These are phyloP conservation scores for Nadsonia commutata DNA, from an alignment of 1,139 yeast species.

Conservation along the genomic window DNA sequence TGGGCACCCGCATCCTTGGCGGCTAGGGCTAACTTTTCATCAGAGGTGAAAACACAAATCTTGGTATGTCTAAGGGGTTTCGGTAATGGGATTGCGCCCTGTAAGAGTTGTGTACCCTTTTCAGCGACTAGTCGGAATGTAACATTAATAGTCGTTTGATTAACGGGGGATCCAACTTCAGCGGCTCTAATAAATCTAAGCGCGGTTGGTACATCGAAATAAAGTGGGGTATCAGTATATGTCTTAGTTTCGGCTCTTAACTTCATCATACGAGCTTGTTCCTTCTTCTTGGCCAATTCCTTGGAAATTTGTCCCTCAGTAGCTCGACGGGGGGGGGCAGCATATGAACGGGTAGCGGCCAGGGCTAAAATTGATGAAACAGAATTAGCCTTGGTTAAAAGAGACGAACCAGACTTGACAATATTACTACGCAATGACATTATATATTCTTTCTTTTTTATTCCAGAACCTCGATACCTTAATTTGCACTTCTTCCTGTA, in stretches of 20 bases:
- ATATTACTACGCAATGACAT: neutral
- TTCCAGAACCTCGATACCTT: too few relatives aligned
- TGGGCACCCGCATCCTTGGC: slow-evolving; percentile 47
- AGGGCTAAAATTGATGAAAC: neutral
- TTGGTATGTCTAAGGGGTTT: slow-evolving; percentile 49
- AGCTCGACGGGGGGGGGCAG: neutral
- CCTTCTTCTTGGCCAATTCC: neutral
- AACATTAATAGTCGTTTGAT: slow-evolving; percentile 53
- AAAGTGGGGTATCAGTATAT: slow-evolving; percentile 31
- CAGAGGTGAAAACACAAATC: slow-evolving; percentile 54
- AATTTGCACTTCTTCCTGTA: too few relatives aligned
- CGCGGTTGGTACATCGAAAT: slow-evolving; percentile 61
- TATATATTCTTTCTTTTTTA: too few relatives aligned
- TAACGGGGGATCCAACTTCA: slow-evolving; percentile 69
- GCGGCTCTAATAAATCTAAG: slow-evolving; percentile 71
- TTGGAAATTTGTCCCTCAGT: neutral
- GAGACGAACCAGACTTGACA: neutral
- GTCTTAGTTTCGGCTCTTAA: neutral
- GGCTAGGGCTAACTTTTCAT: slow-evolving; percentile 35
- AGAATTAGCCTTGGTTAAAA: neutral
- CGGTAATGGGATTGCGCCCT: slow-evolving; percentile 68
- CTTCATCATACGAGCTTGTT: neutral
- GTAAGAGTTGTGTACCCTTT: slow-evolving; percentile 61
- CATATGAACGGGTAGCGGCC: neutral
- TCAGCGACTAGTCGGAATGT: slow-evolving; percentile 60